phyloP scores from a whole-genome alignment of 73 alveolate species.

The Tetrahymena thermophila region DNA sequence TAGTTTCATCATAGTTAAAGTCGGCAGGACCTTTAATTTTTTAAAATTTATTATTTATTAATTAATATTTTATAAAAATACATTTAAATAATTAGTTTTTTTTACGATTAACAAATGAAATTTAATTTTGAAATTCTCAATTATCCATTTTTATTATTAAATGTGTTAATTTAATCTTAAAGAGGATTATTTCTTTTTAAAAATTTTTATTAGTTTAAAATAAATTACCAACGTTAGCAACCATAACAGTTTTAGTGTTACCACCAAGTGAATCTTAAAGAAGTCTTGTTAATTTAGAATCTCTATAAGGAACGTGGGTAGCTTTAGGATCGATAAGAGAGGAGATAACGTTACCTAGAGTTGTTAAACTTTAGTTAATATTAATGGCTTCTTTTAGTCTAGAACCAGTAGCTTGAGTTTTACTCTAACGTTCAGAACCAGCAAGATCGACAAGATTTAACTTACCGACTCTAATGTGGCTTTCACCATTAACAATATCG shows the following conservation, averaged over 20 bases:
- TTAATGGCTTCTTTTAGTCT: conserved; percentile 94
- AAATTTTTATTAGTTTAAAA: neutral
- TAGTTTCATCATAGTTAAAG: conserved; percentile 92
- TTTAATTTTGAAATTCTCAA: too few species aligned
- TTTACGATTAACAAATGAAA: too few species aligned
- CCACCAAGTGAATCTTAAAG: conserved; percentile 98
- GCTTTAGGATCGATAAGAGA: conserved; percentile 85
- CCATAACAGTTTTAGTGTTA: conserved; percentile 97
- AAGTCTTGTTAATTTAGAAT: conserved; percentile 89
- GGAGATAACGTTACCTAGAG: conserved; percentile 92
- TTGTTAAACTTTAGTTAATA: conserved; percentile 83
- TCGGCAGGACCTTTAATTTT: conserved; percentile 55
- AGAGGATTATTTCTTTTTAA: neutral
- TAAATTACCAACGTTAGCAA: conserved; percentile 87
- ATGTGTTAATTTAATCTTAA: neutral
- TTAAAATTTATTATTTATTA: too few species aligned
- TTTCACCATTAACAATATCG: conserved; percentile 70
- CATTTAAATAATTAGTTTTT: too few species aligned
- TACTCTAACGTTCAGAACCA: conserved; percentile 82
- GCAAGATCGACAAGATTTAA: conserved; percentile 93
- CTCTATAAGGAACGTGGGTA: conserved; percentile 96
- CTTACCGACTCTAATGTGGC: conserved; percentile 87
- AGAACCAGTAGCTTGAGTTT: conserved; percentile 90
- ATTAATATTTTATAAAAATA: too few species aligned
- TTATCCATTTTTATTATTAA: neutral